Evolutionary conservation across 768 basidiomycete genomes (phyloP).

Genomic region (Mrakia blollopis): DNA sequence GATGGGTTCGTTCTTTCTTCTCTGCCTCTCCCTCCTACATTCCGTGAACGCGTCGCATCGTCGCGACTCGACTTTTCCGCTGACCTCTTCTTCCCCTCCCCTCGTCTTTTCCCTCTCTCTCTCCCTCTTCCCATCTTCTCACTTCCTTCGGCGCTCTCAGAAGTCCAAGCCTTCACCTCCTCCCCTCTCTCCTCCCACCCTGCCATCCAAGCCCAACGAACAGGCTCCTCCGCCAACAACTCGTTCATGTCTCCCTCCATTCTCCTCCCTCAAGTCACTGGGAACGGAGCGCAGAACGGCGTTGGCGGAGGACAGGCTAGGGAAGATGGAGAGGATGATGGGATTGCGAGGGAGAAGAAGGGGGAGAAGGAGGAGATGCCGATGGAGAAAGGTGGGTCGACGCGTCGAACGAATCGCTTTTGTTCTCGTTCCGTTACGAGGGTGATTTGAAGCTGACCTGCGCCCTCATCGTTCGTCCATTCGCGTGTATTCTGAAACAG

Average conservation of each 20-base stretch:
- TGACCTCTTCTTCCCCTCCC: background rate
- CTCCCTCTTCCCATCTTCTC: background rate
- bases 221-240: background rate
- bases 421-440: no score
- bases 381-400: constrained; percentile 4
- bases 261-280: constrained; percentile 17
- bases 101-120: background rate
- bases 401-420: no score
- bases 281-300: background rate
- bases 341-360: constrained; percentile 26
- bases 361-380: constrained; percentile 1
- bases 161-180: constrained; percentile 15
- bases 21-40: no score
- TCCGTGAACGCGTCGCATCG: background rate
- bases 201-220: constrained; percentile 19
- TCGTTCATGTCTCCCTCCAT: constrained; percentile 20
- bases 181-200: constrained; percentile 1
- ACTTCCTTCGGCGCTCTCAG: background rate
- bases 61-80: background rate
- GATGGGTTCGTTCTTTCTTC: background rate
- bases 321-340: constrained; percentile 8
- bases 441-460: background rate
- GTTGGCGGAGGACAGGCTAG: background rate
- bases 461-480: background rate
- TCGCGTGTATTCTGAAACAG: background rate